phyloP scores from a whole-genome alignment of 2,329 filamentous ascomycete genomes.

The Talaromyces pinophilus region DNA sequence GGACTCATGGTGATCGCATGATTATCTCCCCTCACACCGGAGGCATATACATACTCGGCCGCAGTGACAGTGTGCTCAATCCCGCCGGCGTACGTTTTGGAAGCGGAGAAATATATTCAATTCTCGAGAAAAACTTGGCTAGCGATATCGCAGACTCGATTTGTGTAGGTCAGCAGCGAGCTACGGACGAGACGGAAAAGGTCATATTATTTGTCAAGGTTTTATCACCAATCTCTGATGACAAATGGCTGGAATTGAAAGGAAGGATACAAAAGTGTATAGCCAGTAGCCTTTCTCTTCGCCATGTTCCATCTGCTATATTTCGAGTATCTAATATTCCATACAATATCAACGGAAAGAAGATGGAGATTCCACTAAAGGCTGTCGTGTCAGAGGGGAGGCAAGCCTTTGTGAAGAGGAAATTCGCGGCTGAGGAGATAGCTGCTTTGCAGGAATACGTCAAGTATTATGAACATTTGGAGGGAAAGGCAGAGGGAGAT shows the following conservation, averaged over 20 bases:
- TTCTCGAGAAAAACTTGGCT: slow-evolving; percentile 47
- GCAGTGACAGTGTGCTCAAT: slow-evolving; percentile 50
- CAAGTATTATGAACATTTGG: not conserved
- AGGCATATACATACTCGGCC: slow-evolving; percentile 7
- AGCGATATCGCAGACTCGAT: slow-evolving; percentile 26
- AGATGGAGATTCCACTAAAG: slow-evolving; percentile 17
- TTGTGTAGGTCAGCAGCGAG: slow-evolving; percentile 11
- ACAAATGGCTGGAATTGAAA: slow-evolving; percentile 4
- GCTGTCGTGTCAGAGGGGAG: slow-evolving; percentile 9
- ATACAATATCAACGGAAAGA: slow-evolving; percentile 18
- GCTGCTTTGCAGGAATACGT: slow-evolving; percentile 2
- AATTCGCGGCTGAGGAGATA: slow-evolving; percentile 2
- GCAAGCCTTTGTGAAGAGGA: slow-evolving; percentile 11
- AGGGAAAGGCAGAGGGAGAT: not conserved
- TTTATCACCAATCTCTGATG: not conserved
- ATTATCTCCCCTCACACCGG: not conserved
- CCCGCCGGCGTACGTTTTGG: slow-evolving; percentile 53
- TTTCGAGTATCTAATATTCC: slow-evolving; percentile 13
- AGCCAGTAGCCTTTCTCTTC: slow-evolving; percentile 5
- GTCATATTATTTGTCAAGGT: slow-evolving; percentile 9
- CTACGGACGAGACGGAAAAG: not conserved
- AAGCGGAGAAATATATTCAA: slow-evolving; percentile 50
- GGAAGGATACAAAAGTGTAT: slow-evolving; percentile 1
- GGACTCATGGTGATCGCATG: slow-evolving; percentile 23
- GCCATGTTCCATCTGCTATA: slow-evolving; percentile 17